Percentiles rank a stretch among this genome's conserved stretches.
Evolutionary conservation across 2,329 filamentous ascomycete genomes (phyloP).

Genomic region (Aspergillus novofumigatus): DNA sequence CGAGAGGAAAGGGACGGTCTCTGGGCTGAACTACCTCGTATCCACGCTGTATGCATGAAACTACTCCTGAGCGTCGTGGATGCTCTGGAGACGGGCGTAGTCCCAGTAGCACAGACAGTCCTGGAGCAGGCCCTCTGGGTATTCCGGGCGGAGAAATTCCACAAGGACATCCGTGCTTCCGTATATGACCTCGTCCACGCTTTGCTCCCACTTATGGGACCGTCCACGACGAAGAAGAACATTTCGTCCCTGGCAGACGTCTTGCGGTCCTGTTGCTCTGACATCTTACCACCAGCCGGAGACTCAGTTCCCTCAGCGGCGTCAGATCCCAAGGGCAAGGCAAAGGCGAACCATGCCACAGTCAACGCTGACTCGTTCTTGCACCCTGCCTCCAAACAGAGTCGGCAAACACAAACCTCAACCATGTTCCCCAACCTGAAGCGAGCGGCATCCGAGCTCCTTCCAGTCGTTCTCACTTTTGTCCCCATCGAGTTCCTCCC

Average conservation of each 20-base stretch:
- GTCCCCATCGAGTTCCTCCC: slow-evolving; percentile 65
- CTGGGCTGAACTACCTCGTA: slow-evolving; percentile 66
- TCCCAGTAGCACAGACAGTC: slow-evolving; percentile 59
- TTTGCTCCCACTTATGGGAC: slow-evolving; percentile 60
- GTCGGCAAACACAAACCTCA: slow-evolving; percentile 15
- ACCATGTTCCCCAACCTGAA: slow-evolving; percentile 42
- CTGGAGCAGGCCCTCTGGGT: slow-evolving; percentile 70
- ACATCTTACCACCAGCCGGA: slow-evolving; percentile 57
- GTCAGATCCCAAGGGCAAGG: slow-evolving; percentile 39
- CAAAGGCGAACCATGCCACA: slow-evolving; percentile 32
- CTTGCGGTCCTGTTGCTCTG: slow-evolving; percentile 67
- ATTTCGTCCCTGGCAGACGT: slow-evolving; percentile 60
- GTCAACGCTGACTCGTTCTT: slow-evolving; percentile 71
- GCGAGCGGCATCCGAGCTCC: slow-evolving; percentile 56
- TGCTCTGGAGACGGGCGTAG: slow-evolving; percentile 55
- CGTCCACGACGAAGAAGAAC: slow-evolving; percentile 61
- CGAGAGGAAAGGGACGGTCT: slow-evolving; percentile 79
- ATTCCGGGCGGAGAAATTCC: slow-evolving; percentile 53
- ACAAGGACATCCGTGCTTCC: slow-evolving; percentile 53
- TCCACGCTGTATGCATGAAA: slow-evolving; percentile 68
- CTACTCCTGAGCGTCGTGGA: slow-evolving; percentile 56
- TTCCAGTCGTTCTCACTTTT: slow-evolving; percentile 59
- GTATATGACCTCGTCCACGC: slow-evolving; percentile 58
- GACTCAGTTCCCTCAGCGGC: slow-evolving; percentile 30
- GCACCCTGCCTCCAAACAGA: slow-evolving; percentile 38